Evolutionary conservation across 768 basidiomycete species (phyloP).

Genomic region (Russula vinacea): DNA sequence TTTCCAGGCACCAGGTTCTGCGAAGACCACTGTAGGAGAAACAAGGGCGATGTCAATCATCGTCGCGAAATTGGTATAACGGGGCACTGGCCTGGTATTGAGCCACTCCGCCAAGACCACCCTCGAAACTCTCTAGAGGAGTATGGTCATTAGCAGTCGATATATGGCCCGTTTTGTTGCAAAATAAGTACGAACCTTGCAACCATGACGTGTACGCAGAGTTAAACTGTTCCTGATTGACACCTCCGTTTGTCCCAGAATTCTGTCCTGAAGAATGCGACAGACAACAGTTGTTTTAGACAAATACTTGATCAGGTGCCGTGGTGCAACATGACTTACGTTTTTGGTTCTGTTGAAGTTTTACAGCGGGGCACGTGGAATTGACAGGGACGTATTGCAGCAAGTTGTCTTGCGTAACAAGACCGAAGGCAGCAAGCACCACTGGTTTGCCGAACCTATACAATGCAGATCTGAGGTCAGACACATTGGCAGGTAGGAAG

Average conservation of each 20-base stretch:
- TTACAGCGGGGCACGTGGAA: conserved; percentile 15
- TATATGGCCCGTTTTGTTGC: background rate
- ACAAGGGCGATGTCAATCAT: background rate
- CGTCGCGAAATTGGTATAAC: background rate
- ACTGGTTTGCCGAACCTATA: conserved; percentile 38
- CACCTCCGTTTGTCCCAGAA: conserved; percentile 1
- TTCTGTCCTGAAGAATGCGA: conserved; percentile 20
- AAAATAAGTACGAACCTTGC: conserved; percentile 13
- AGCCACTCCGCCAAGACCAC: conserved; percentile 17
- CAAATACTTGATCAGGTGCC: background rate
- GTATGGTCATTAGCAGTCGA: background rate
- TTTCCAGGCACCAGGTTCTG: background rate
- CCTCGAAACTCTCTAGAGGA: conserved; percentile 4
- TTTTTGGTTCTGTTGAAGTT: background rate
- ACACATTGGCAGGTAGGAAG: background rate
- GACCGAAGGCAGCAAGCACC: conserved; percentile 35
- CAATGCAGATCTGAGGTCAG: background rate
- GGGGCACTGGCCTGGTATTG: conserved; percentile 26
- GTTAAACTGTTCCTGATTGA: conserved; percentile 11
- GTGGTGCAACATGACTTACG: conserved; percentile 8
- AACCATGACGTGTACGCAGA: conserved; percentile 21
- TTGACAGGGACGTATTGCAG: conserved; percentile 38
- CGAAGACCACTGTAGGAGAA: conserved; percentile 21
- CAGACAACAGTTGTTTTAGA: background rate
- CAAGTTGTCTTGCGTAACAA: conserved; percentile 35